Base-by-base conservation (phyloP, 208 protist species). In the Trypanosoma lewisi region DNA sequence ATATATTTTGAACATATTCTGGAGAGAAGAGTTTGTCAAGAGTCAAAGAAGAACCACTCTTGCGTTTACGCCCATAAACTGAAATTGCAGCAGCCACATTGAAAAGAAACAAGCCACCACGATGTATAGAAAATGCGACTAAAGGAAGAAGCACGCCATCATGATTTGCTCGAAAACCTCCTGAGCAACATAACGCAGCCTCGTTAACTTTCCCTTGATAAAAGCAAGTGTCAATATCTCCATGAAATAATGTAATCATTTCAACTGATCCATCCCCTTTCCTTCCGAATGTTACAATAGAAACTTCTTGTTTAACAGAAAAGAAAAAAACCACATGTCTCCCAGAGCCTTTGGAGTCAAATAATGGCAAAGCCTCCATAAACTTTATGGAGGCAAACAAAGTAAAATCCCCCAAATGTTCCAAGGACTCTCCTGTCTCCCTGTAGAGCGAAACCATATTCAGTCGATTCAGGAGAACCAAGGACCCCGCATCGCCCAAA, bases 281-380 rank as follows among this genome's bases (percentile, higher is more conserved):
- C 4, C 36, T 14, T 36, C 51, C 55, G 25, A 95, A 75, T 6
- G 79, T 70, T 1, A 89, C 73, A 16, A 95, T 42, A 8, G 82
- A 72, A 8, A 89, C 71, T 55, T 91, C 76, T 60, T 95, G 86
- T 54, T 91, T 93, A 11, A 80, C 63, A 33, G 83, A 85, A 55
- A 86, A 75, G 2, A 93, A 34, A 66, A 95, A 95, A 11, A 89
- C 77, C 4, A 92, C 60, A 65, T 95, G 81, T 2, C 84, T 78
- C 0, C 62, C 19, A 47, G 54, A 4, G 2, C 49, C 52, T n/a
- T 68, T 60, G 0, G 70, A 45, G 33, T 93, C 74, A 0, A 56
- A 52, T 1, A 95, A 63, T 12, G 76, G 67, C 14, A 95, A 67
- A 9, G 77, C 58, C 49, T 79, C 64, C 31, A 93, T 44, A 58